A percentile compares a stretch with the other conserved stretches of the same genome.
Evolutionary conservation across 2,329 filamentous ascomycete genomes (phyloP).

Genomic region (Cadophora gregata): DNA sequence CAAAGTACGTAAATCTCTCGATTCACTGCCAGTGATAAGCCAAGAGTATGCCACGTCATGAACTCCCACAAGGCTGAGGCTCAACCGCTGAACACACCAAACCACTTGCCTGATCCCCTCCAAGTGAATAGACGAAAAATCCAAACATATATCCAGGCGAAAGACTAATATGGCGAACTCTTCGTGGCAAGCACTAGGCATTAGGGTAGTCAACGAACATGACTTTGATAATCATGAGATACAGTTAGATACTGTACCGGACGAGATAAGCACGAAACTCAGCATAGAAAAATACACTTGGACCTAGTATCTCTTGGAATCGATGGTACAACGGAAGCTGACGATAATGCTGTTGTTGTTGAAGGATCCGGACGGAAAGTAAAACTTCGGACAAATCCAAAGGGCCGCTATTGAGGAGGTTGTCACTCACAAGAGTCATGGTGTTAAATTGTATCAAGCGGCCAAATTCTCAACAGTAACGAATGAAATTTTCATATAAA

Average conservation of each 20-base stretch:
- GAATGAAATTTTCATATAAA: slow-evolving; percentile 14
- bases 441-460: not conserved
- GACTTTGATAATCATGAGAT: too few relatives aligned
- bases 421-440: too few relatives aligned
- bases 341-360: too few relatives aligned
- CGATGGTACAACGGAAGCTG: too few relatives aligned
- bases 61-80: not conserved
- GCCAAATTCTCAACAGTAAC: slow-evolving; percentile 1
- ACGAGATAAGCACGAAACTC: too few relatives aligned
- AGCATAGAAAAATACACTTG: too few relatives aligned
- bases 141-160: not conserved
- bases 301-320: too few relatives aligned
- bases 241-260: too few relatives aligned
- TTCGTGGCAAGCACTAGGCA: not conserved
- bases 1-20: too few relatives aligned
- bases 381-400: too few relatives aligned
- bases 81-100: not conserved
- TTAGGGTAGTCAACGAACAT: not conserved
- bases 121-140: not conserved
- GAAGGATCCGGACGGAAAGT: too few relatives aligned
- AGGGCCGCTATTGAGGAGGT: too few relatives aligned
- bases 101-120: not conserved
- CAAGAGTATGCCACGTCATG: not conserved
- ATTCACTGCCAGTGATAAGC: not conserved
- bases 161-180: not conserved